These are phyloP conservation scores for Leccinum pellstonianum DNA, from an alignment of 768 basidiomycete species.

Conservation along the genomic window DNA sequence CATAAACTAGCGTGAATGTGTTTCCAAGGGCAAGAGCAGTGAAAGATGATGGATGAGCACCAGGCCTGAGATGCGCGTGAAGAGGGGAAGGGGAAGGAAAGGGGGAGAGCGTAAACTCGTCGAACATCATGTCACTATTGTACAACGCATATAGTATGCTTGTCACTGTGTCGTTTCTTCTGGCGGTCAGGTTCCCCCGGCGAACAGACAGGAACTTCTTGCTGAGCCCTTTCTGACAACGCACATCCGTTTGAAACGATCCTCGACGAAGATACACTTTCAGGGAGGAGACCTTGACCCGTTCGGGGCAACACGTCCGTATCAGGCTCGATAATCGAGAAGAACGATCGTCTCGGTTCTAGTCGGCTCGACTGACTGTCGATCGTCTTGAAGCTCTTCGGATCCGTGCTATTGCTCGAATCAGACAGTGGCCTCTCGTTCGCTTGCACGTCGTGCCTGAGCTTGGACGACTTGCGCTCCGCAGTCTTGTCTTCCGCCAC, in stretches of 20 bases:
- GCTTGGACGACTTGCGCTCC: constrained; percentile 36
- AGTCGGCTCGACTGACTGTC: constrained; percentile 43
- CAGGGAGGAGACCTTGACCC: constrained; percentile 17
- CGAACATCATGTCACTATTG: constrained; percentile 19
- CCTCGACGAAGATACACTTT: constrained; percentile 20
- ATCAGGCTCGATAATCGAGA: constrained; percentile 33
- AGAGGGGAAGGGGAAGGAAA: neutral
- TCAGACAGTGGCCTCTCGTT: constrained; percentile 56
- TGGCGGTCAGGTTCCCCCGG: constrained; percentile 17
- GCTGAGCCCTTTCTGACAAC: constrained; percentile 9
- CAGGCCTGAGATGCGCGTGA: neutral
- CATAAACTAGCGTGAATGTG: constrained; percentile 13
- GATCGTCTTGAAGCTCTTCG: constrained; percentile 58
- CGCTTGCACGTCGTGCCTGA: constrained; percentile 36
- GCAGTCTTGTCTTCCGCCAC: constrained; percentile 22
- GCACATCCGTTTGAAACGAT: constrained; percentile 11
- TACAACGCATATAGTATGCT: constrained; percentile 24
- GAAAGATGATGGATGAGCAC: constrained; percentile 4
- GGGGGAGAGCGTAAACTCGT: neutral
- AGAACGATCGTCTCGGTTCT: constrained; percentile 38
- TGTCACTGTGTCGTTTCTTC: constrained; percentile 32
- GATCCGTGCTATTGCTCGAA: constrained; percentile 56
- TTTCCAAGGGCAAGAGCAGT: neutral
- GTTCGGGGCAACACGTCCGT: constrained; percentile 19
- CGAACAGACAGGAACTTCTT: constrained; percentile 9